These are phyloP conservation scores for Rhamnella rubrinervis DNA, from an alignment of 331 rosid genomes.

Conservation along the genomic window DNA sequence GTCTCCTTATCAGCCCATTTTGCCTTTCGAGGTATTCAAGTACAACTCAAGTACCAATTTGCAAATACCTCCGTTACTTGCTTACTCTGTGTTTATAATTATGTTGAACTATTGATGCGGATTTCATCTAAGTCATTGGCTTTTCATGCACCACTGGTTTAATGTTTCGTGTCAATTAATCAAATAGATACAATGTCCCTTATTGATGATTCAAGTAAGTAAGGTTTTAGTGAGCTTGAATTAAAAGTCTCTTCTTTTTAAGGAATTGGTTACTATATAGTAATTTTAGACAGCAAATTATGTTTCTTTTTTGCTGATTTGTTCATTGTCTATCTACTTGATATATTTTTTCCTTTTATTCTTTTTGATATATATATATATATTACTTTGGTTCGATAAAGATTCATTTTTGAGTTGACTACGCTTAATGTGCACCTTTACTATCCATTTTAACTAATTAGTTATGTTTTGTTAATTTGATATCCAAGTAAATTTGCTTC, in stretches of 20 bases:
- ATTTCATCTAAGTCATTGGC: neutral
- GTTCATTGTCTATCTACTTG: too few species aligned
- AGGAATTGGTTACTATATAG: too few species aligned
- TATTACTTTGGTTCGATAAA: too few species aligned
- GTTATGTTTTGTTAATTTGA: neutral
- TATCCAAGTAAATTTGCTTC: conserved; percentile 16
- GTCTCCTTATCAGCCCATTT: conserved; percentile 91
- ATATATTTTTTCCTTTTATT: neutral
- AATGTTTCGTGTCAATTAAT: neutral
- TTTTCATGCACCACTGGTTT: neutral
- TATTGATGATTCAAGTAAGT: neutral
- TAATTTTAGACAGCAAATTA: neutral
- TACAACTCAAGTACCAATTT: neutral
- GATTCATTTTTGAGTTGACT: too few species aligned
- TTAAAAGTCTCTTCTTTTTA: neutral
- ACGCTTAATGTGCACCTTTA: neutral
- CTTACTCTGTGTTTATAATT: neutral
- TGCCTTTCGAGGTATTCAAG: conserved; percentile 78
- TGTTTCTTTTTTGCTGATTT: neutral
- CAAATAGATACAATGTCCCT: neutral
- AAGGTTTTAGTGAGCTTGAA: neutral
- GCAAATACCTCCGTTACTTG: neutral
- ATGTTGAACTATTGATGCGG: neutral
- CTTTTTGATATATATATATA: neutral
- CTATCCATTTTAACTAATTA: neutral